phyloP scores from a whole-genome alignment of 768 basidiomycete genomes.

The Cystobasidium onofrii region DNA sequence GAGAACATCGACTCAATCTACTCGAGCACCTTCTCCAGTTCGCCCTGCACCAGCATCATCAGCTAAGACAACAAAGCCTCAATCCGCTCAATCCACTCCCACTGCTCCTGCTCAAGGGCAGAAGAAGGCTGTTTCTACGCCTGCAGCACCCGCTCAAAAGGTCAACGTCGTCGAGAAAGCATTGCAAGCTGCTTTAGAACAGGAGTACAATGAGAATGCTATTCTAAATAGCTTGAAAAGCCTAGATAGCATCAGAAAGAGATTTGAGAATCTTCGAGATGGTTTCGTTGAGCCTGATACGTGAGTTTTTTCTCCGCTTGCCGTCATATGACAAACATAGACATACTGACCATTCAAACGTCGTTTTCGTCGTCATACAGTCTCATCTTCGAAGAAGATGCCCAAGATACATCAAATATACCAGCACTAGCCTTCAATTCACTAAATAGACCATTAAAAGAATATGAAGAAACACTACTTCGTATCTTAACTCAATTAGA shows the following conservation, averaged over 20 bases:
- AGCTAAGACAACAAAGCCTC: not conserved
- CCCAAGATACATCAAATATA: not conserved
- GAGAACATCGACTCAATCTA: not conserved
- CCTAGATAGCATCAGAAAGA: not conserved
- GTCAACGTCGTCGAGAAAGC: not conserved
- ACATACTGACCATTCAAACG: not conserved
- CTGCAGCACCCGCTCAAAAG: not conserved
- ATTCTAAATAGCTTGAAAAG: not conserved
- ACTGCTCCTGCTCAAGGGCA: not conserved
- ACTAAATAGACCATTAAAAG: not conserved
- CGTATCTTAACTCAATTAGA: not conserved
- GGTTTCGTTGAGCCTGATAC: not conserved
- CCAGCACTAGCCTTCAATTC: not conserved
- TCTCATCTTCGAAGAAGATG: not conserved
- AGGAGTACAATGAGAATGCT: not conserved
- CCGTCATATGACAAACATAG: too few relatives aligned
- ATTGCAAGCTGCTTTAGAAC: not conserved
- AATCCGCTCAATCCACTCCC: not conserved
- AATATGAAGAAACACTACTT: constrained; percentile 1
- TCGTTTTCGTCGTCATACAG: not conserved
- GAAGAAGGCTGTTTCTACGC: too few relatives aligned
- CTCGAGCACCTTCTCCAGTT: not conserved
- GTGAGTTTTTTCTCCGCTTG: not conserved
- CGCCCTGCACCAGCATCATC: not conserved
- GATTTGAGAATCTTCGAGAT: not conserved